Percentiles rank a stretch among this genome's conserved stretches.
phyloP scores from a whole-genome alignment of 2,329 filamentous ascomycete species.

The Pyricularia pennisetigena region DNA sequence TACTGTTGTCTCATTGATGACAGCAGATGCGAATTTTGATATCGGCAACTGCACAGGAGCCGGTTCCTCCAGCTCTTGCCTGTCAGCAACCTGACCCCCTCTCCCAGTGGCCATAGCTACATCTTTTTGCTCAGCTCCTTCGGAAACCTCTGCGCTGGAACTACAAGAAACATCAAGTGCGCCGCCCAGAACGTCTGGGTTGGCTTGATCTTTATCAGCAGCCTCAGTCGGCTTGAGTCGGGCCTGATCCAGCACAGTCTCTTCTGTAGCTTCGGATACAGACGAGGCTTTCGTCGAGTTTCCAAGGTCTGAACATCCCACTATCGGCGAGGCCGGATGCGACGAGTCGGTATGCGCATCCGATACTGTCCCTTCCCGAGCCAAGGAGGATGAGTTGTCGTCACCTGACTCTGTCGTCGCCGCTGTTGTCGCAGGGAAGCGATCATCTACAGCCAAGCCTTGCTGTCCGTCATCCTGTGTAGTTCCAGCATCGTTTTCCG shows the following conservation, averaged over 20 bases:
- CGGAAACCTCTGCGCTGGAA: background rate
- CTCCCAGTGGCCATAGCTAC: background rate
- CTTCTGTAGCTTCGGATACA: conserved; percentile 52
- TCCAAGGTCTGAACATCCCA: conserved; percentile 42
- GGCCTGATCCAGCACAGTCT: conserved; percentile 32
- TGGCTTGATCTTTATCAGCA: conserved; percentile 3
- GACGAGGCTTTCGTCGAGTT: conserved; percentile 56
- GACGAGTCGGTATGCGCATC: conserved; percentile 41
- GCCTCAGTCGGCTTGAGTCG: conserved; percentile 9
- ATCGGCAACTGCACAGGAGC: background rate
- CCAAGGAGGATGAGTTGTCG: background rate
- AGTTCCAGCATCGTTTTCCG: background rate
- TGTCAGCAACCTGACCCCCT: background rate
- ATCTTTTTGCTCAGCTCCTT: background rate
- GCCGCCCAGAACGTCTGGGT: background rate
- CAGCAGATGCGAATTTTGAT: background rate
- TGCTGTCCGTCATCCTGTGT: background rate
- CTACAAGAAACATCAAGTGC: background rate
- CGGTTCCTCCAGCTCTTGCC: background rate
- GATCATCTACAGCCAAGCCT: background rate
- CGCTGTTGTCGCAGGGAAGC: background rate
- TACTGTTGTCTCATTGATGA: background rate
- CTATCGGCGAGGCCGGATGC: conserved; percentile 44
- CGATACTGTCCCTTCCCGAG: conserved; percentile 29
- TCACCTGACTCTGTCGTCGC: background rate